Percentiles rank a stretch among this genome's conserved stretches.
phyloP scores from a whole-genome alignment of 768 basidiomycete species.

The Leucogyrophana mollusca region DNA sequence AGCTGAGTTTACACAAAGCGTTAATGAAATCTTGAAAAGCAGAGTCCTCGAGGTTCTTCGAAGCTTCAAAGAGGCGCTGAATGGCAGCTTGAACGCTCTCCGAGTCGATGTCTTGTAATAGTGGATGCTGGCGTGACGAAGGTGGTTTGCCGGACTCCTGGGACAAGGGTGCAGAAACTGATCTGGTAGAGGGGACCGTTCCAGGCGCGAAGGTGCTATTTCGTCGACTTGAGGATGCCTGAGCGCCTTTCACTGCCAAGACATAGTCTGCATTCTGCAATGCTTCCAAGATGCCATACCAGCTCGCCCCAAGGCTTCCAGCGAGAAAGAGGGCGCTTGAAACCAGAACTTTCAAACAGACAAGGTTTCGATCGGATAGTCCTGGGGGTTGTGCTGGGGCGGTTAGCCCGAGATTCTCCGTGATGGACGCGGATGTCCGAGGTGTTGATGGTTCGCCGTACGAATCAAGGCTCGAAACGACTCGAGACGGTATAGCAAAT shows the following conservation, averaged over 20 bases:
- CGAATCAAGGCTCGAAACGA: conserved; percentile 81
- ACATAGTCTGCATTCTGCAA: conserved; percentile 96
- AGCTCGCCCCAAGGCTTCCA: conserved; percentile 83
- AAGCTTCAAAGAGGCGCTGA: conserved; percentile 83
- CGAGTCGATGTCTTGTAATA: conserved; percentile 71
- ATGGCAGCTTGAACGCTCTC: conserved; percentile 74
- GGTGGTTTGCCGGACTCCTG: conserved; percentile 16
- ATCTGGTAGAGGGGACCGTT: conserved; percentile 35
- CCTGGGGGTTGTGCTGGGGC: conserved; percentile 58
- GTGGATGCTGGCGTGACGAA: conserved; percentile 43
- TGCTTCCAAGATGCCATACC: conserved; percentile 89
- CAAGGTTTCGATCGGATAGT: conserved; percentile 86
- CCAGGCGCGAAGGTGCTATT: conserved; percentile 33
- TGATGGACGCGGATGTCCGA: conserved; percentile 52
- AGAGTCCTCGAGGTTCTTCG: conserved; percentile 77
- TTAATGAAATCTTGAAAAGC: conserved; percentile 77
- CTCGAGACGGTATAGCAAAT: conserved; percentile 85
- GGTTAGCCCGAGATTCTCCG: conserved; percentile 68
- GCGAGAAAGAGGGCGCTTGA: conserved; percentile 78
- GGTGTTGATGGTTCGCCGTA: conserved; percentile 55
- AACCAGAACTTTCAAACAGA: conserved; percentile 83
- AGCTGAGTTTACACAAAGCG: conserved; percentile 82
- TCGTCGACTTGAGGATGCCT: conserved; percentile 27
- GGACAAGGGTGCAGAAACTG: conserved; percentile 31
- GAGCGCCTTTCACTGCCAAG: conserved; percentile 58